Base-by-base conservation (phyloP, 176 grass and related monocot genomes). In the Miscanthus lutarioriparius region DNA sequence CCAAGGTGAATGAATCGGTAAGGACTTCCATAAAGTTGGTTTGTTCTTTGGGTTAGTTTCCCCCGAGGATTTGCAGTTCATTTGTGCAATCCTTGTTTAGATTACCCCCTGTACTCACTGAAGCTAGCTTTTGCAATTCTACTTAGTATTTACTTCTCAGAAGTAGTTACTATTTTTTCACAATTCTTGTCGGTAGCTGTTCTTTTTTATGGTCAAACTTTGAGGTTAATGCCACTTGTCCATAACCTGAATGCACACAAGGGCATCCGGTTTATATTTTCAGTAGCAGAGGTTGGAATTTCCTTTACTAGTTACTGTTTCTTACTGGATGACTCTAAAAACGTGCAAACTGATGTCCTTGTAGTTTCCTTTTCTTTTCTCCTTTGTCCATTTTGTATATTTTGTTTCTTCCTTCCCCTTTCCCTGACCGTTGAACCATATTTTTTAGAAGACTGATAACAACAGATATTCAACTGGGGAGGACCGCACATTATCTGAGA, bases 1-100 rank as follows among this genome's bases (percentile, higher is more conserved):
- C 59, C 17, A 97, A 93, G 71, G 72, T 73, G 14, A 88, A 83
- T 61, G 83, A 85, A 17, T 67, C 64, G 76, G 92, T 94, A 75
- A 51, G 48, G 4, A 51, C 48, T 49, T 19, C 48, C 48, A 51
- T 51, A 51, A 26, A 74, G 44, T 25, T 19, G 8, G 10, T 20
- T 27, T 23, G 19, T 27, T 56, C 13, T 35, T 22, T 27, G 14
- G 1, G 20, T 45, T 68, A 37, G 37, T 14, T 41, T 51, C 49
- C 13, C 2, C 20, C 7, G 3, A 23, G 40, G 32, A 3, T 78
- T 65, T 35, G 20, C 37, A 64, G 11, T 53, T 63, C 30, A 65
- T 64, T 12, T 76, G 7, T 68, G 79, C 48, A 28, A 38, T 69
- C 32, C 23, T 11, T 3, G 62, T 4, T 33, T 40, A 5, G 12